Evolutionary conservation across 2,329 filamentous ascomycete genomes (phyloP), one percentile per base, ranked within the genome.

Genomic region (Ceratocystis albifundus): DNA sequence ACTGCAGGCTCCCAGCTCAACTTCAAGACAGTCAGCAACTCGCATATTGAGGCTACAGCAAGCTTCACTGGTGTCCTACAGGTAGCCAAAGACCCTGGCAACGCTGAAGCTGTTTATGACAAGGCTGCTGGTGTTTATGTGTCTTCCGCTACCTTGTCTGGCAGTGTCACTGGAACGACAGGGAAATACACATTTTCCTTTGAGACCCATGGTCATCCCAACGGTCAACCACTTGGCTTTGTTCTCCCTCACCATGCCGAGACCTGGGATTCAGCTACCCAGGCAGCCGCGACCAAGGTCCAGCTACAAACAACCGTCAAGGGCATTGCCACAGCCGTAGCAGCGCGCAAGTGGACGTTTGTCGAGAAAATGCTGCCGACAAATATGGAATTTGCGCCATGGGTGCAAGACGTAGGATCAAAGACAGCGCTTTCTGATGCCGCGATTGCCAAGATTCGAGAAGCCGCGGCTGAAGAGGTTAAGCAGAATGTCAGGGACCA

Each of bases 211-310:
- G 93, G 92, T 4, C 78, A 84, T 45, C 73, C 79, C 17, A 74
- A 77, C 5, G 78, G 82, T 17, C 82, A 79, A 68, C 78, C 96
- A 25, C 79, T 94, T 69, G 94, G 96, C 86, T 96, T 88, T 74
- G 89, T 89, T 17, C 77, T 99, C 61, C 90, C 92, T 25, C 94
- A 97, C 74, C 94, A 97, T 70, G 74, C 90, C 2, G 78, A 84
- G 41, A 90, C 89, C 0, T 92, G 97, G 68, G 84, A 90, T 70
- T 70, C 74, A 0, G 75, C 75, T 0, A 84, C 82, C 1, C 72
- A 70, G 45, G 84, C 84, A 7, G 77, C 76, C 10, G 76, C 78
- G 28, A 77, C 79, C 6, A 82, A 77, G 3, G 74, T 94, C 1
- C 79, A 82, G 69, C 77, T 97, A 64, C 83, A 87, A 66, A 93